phyloP scores from a whole-genome alignment of 495 filamentous ascomycete genomes.

The Neurospora sp. region DNA sequence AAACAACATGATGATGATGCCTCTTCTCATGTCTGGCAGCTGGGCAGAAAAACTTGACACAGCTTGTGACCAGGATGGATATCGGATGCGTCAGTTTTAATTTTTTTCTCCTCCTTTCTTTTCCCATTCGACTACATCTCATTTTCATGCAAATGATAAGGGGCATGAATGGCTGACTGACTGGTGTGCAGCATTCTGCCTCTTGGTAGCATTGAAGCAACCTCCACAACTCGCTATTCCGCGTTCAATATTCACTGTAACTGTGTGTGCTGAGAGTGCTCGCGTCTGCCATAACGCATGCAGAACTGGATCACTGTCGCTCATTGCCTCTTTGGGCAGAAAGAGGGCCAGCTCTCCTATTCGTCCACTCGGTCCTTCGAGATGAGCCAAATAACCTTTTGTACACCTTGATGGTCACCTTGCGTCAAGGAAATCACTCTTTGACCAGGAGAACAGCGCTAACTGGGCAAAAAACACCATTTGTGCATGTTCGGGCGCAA shows the following conservation, averaged over 20 bases:
- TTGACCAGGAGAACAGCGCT: neutral
- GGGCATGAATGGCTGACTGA: neutral
- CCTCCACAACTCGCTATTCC: constrained; percentile 3
- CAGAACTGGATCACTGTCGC: constrained; percentile 9
- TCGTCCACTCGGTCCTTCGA: neutral
- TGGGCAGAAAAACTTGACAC: neutral
- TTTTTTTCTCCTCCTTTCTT: neutral
- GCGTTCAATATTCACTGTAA: neutral
- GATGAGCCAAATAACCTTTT: neutral
- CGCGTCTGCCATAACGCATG: constrained; percentile 1
- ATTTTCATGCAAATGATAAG: neutral
- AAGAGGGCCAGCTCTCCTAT: neutral
- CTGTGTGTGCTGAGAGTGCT: neutral
- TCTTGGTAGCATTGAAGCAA: neutral
- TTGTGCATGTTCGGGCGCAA: neutral
- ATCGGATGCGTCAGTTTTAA: neutral
- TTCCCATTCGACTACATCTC: neutral
- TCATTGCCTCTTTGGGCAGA: constrained; percentile 9
- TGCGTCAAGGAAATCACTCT: neutral
- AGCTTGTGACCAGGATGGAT: neutral
- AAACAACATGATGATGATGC: neutral
- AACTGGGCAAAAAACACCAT: neutral
- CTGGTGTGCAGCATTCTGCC: neutral
- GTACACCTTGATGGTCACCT: neutral
- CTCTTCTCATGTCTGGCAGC: neutral